phyloP scores from a whole-genome alignment of 139 green algal species.

The Tetraselmis striata region DNA sequence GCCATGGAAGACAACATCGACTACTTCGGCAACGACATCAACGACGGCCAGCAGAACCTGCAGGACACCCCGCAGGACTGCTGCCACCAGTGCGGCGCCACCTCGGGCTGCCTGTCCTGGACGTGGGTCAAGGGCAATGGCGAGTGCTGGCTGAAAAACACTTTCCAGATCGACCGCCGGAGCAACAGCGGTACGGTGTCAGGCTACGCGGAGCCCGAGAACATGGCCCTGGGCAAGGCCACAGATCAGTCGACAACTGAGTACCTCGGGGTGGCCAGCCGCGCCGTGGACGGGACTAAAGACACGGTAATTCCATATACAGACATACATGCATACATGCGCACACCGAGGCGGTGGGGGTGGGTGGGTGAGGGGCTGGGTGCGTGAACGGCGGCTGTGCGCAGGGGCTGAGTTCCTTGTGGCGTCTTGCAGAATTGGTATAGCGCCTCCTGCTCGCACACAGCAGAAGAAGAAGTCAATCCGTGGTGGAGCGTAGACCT shows the following conservation, averaged over 20 bases:
- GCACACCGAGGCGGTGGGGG: too few species aligned
- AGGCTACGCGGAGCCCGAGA: background rate
- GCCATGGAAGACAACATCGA: background rate
- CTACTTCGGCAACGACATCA: background rate
- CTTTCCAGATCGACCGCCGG: background rate
- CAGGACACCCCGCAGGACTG: background rate
- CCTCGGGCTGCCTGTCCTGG: background rate
- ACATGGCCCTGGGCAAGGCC: background rate
- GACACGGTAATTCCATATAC: background rate
- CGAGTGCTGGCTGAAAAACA: background rate
- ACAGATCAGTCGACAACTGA: background rate
- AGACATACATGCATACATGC: background rate
- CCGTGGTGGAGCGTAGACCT: background rate
- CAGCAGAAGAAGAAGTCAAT: background rate
- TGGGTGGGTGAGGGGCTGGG: too few species aligned
- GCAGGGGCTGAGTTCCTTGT: too few species aligned
- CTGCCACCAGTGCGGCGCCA: background rate
- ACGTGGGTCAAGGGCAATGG: background rate
- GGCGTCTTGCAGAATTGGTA: too few species aligned
- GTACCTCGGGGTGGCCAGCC: background rate
- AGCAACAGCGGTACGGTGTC: background rate
- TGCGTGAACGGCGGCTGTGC: too few species aligned
- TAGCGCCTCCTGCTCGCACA: background rate
- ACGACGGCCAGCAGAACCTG: background rate
- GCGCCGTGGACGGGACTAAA: background rate